These are phyloP conservation scores for Catunica adiposa DNA, from an alignment of 2,329 filamentous ascomycete genomes.

Conservation along the genomic window DNA sequence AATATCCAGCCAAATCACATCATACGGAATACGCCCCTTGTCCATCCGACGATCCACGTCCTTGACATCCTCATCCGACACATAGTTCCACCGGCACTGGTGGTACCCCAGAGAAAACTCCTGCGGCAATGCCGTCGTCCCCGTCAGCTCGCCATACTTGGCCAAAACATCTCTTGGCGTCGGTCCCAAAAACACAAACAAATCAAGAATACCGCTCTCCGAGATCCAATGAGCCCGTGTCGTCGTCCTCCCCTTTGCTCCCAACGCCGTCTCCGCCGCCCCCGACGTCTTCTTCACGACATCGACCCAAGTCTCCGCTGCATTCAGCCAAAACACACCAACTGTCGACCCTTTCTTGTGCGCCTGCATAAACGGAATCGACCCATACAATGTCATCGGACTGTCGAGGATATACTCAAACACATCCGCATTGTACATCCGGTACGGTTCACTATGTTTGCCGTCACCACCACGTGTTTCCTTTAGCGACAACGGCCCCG, in stretches of 20 bases:
- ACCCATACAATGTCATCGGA: constrained; percentile 95
- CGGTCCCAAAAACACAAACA: constrained; percentile 88
- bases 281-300: constrained; percentile 76
- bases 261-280: constrained; percentile 62
- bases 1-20: constrained; percentile 97
- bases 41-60: constrained; percentile 95
- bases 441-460: constrained; percentile 76
- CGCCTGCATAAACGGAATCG: constrained; percentile 95
- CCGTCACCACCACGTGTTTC: constrained; percentile 79
- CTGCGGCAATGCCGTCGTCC: constrained; percentile 78
- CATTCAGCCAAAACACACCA: constrained; percentile 94
- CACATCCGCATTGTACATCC: constrained; percentile 89
- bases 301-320: constrained; percentile 93
- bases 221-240: constrained; percentile 96
- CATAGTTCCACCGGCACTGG: constrained; percentile 98
- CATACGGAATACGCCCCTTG: constrained; percentile 87
- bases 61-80: constrained; percentile 90
- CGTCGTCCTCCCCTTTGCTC: constrained; percentile 48
- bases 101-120: constrained; percentile 89
- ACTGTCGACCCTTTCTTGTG: constrained; percentile 88
- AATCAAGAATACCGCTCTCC: constrained; percentile 72
- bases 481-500: constrained; percentile 72
- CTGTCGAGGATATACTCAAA: constrained; percentile 96
- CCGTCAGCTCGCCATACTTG: constrained; percentile 77
- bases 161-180: constrained; percentile 67